These are phyloP conservation scores for Fusarium aywerte DNA, from an alignment of 2,329 filamentous ascomycete species.

Conservation along the genomic window DNA sequence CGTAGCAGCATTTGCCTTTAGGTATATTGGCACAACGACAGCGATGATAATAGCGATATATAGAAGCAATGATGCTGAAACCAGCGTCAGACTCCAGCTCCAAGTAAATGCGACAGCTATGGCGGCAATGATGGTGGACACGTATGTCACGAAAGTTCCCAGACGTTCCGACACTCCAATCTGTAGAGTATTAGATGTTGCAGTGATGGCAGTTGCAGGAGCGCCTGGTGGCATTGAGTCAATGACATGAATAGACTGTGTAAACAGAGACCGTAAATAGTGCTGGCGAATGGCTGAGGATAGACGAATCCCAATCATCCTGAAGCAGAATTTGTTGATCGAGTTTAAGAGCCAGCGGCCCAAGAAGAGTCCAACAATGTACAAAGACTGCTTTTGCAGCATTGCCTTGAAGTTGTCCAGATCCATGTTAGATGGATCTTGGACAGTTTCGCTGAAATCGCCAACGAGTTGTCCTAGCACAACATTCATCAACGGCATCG, in stretches of 20 bases:
- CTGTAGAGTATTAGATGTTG: constrained; percentile 64
- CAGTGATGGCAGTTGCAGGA: constrained; percentile 63
- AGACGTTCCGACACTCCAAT: constrained; percentile 64
- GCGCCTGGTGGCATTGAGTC: constrained; percentile 62
- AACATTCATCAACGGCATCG: constrained; percentile 52
- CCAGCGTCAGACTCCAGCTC: constrained; percentile 63
- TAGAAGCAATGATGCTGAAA: constrained; percentile 59
- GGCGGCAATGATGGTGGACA: constrained; percentile 57
- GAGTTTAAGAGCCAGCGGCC: constrained; percentile 37
- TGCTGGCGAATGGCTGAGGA: constrained; percentile 61
- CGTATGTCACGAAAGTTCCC: constrained; percentile 55
- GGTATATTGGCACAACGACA: constrained; percentile 39
- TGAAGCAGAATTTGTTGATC: constrained; percentile 49
- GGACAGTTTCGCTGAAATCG: constrained; percentile 42
- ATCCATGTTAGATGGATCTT: constrained; percentile 36
- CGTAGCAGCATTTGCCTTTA: constrained; percentile 33
- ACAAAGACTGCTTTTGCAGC: constrained; percentile 39
- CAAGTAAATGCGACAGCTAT: constrained; percentile 63
- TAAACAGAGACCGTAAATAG: constrained; percentile 62
- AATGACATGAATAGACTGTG: constrained; percentile 60
- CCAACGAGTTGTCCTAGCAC: constrained; percentile 49
- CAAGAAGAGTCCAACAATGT: constrained; percentile 39
- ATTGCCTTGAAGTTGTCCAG: constrained; percentile 17
- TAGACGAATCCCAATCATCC: constrained; percentile 61
- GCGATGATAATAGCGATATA: constrained; percentile 52